phyloP scores from a whole-genome alignment of 331 rosid species.

The Pyrus hybrid region DNA sequence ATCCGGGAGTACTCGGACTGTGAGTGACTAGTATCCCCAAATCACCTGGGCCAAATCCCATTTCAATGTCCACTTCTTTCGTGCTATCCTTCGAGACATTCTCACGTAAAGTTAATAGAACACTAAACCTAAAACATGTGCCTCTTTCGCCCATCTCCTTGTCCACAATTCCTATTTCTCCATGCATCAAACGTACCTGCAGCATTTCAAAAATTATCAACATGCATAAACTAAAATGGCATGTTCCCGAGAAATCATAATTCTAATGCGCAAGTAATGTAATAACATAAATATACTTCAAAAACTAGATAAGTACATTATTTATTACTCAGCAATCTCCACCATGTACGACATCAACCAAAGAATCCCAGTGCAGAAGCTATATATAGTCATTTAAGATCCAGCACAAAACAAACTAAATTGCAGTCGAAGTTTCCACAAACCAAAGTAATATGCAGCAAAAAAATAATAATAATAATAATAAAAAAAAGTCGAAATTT shows the following conservation, averaged over 20 bases:
- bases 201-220: too few species aligned
- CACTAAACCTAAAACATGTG: constrained; percentile 65
- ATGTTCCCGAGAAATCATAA: too few species aligned
- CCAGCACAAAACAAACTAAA: neutral
- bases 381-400: neutral
- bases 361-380: neutral
- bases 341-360: neutral
- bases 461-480: too few species aligned
- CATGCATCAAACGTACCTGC: constrained; percentile 74
- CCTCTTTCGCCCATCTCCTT: constrained; percentile 61
- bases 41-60: neutral
- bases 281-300: too few species aligned
- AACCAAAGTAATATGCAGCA: too few species aligned
- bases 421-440: neutral
- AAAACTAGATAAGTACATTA: neutral
- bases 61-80: constrained; percentile 17
- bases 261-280: too few species aligned
- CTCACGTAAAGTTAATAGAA: constrained; percentile 25
- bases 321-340: too few species aligned
- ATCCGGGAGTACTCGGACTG: neutral
- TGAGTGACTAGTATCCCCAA: neutral
- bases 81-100: neutral
- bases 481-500: too few species aligned
- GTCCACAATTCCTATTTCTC: constrained; percentile 56
- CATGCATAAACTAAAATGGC: too few species aligned